Conservation (phyloP, 116 monocot species). For the Zostera marina region DNA sequence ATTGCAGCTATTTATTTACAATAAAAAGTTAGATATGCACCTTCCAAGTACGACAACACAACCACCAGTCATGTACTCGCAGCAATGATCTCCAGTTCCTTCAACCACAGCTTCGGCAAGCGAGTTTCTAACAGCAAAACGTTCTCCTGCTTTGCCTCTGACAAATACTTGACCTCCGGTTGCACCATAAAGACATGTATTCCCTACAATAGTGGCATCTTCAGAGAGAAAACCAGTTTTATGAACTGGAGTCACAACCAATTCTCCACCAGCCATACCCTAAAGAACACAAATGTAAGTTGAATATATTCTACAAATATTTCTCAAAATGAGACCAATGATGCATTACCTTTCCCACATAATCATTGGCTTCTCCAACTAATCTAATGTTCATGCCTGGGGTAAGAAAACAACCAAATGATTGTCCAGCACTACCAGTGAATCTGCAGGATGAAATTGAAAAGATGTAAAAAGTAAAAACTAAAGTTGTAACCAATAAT, state of each 20-base stretch:
- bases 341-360: conserved; percentile 77
- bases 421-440: conserved; percentile 95
- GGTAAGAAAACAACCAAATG: conserved; percentile 87
- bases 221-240: conserved; percentile 73
- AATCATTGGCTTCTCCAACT: conserved; percentile 95
- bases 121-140: conserved; percentile 97
- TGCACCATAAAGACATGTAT: conserved; percentile 98
- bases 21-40: conserved; percentile 21
- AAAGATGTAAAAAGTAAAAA: neutral
- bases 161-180: conserved; percentile 96
- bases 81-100: conserved; percentile 98
- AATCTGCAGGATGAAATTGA: conserved; percentile 34
- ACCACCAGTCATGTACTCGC: conserved; percentile 99
- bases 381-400: conserved; percentile 93
- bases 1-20: neutral
- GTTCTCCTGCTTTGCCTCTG: conserved; percentile 93
- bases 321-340: neutral
- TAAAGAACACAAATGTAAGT: conserved; percentile 7
- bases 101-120: conserved; percentile 91
- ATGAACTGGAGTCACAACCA: conserved; percentile 73
- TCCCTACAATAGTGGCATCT: conserved; percentile 91
- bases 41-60: conserved; percentile 97
- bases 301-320: neutral
- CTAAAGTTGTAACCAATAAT: neutral
- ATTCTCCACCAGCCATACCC: conserved; percentile 99